Evolutionary conservation across 148 eudicot species (phyloP).

Genomic region (Polygonum maritimum): DNA sequence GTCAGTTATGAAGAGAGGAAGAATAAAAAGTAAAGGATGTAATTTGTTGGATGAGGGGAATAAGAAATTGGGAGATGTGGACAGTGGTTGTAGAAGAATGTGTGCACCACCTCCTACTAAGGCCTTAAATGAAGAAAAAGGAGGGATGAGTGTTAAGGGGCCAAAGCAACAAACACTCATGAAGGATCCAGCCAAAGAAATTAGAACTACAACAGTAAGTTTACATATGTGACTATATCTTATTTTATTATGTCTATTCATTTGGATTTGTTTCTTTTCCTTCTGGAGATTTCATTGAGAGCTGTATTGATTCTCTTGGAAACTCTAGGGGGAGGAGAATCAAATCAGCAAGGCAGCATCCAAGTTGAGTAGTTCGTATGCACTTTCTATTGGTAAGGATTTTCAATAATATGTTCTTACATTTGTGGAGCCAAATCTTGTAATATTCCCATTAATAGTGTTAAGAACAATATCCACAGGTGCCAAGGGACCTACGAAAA

Average conservation of each 20-base stretch:
- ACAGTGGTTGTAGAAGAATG: neutral
- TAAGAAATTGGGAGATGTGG: neutral
- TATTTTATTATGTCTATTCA: neutral
- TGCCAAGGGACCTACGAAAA: neutral
- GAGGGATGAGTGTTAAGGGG: neutral
- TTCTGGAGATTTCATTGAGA: constrained; percentile 4
- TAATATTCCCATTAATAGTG: neutral
- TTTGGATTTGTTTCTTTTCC: neutral
- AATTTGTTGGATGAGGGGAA: neutral
- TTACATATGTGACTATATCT: neutral
- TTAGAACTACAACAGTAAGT: neutral
- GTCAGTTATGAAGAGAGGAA: neutral
- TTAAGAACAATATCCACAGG: neutral
- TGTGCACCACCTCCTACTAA: neutral
- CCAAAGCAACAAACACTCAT: neutral
- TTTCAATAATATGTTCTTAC: neutral
- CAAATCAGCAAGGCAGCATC: neutral
- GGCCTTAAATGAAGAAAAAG: neutral
- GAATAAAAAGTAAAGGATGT: neutral
- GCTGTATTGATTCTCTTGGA: neutral
- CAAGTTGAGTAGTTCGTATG: neutral
- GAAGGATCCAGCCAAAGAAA: neutral
- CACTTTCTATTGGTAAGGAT: neutral
- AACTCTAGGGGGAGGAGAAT: constrained; percentile 2
- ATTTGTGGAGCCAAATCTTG: neutral